Conservation (phyloP, 257 asterid genomes). For the Solanum lycopersicoides region DNA sequence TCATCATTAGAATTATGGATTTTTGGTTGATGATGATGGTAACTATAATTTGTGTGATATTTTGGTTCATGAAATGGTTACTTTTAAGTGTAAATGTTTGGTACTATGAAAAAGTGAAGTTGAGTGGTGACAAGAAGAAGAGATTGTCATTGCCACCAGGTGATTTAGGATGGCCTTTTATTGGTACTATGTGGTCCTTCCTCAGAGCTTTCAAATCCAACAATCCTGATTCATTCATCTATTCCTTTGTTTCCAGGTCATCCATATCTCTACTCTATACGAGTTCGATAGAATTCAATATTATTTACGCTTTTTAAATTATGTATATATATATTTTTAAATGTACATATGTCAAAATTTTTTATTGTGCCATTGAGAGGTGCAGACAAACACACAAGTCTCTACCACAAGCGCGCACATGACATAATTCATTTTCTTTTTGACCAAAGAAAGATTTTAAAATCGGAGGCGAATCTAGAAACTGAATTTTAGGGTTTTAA, state of each 20-base stretch:
- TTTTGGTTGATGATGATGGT: background rate
- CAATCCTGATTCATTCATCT: conserved; percentile 66
- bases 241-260: conserved; percentile 45
- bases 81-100: conserved; percentile 34
- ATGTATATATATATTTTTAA: background rate
- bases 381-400: background rate
- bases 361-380: background rate
- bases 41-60: conserved; percentile 7
- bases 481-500: background rate
- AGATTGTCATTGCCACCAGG: conserved; percentile 72
- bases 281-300: background rate
- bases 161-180: conserved; percentile 87
- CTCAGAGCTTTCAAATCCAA: conserved; percentile 70
- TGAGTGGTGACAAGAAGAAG: conserved; percentile 25
- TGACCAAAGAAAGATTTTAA: background rate
- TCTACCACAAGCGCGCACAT: background rate
- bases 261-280: background rate
- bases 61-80: conserved; percentile 20
- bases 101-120: conserved; percentile 34
- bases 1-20: background rate
- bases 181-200: conserved; percentile 88
- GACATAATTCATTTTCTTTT: no score
- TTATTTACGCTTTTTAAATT: background rate
- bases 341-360: background rate
- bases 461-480: background rate